These are phyloP conservation scores for Torulaspora microellipsoides DNA, from an alignment of 805 yeast species.

Conservation along the genomic window DNA sequence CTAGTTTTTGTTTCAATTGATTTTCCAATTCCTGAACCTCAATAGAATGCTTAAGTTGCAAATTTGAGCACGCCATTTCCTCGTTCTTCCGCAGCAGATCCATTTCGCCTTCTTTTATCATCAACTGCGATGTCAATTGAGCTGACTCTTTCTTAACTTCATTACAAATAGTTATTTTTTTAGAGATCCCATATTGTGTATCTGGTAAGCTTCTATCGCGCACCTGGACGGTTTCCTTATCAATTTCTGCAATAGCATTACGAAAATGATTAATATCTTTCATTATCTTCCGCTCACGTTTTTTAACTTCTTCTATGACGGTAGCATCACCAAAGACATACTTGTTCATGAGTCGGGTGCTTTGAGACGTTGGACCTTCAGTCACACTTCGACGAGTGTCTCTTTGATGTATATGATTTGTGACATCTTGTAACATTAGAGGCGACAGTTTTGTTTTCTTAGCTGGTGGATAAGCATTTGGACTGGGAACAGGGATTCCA, in stretches of 20 bases:
- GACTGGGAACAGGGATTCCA: slow-evolving; percentile 1
- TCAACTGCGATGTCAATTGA: slow-evolving; percentile 17
- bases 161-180: slow-evolving; percentile 19
- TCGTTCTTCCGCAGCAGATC: slow-evolving; percentile 15
- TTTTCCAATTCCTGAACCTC: slow-evolving; percentile 25
- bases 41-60: slow-evolving; percentile 21
- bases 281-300: slow-evolving; percentile 30
- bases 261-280: slow-evolving; percentile 28
- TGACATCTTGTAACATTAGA: slow-evolving; percentile 19
- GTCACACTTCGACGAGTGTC: slow-evolving; percentile 7
- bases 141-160: slow-evolving; percentile 21
- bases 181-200: slow-evolving; percentile 24
- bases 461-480: slow-evolving; percentile 2
- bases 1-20: slow-evolving; percentile 17
- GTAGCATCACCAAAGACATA: slow-evolving; percentile 32
- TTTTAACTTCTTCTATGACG: slow-evolving; percentile 32
- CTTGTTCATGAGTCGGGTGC: slow-evolving; percentile 22
- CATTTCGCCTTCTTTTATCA: slow-evolving; percentile 18
- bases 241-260: slow-evolving; percentile 28
- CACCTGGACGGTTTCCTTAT: slow-evolving; percentile 22
- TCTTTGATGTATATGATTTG: slow-evolving; percentile 14
- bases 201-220: slow-evolving; percentile 23
- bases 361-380: slow-evolving; percentile 10
- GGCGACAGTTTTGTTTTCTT: slow-evolving; percentile 15
- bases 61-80: slow-evolving; percentile 21